Percentiles rank a stretch among this genome's conserved stretches.
phyloP scores from a whole-genome alignment of 768 basidiomycete genomes.

The Psilocybe sp. region DNA sequence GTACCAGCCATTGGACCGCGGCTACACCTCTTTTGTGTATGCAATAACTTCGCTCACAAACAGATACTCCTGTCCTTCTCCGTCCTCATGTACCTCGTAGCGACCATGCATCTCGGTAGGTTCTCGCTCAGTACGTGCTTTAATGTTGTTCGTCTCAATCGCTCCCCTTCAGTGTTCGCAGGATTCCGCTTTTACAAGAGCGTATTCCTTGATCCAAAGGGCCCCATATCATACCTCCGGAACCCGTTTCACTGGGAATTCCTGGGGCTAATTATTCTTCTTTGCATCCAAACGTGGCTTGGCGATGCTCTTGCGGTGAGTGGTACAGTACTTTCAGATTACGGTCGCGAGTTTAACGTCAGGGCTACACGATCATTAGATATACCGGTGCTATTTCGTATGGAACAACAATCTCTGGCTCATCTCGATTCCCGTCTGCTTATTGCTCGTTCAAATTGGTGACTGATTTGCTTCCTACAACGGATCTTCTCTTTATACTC shows the following conservation, averaged over 20 bases:
- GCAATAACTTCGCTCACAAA: neutral
- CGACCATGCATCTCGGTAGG: slow-evolving; percentile 22
- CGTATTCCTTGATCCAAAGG: slow-evolving; percentile 10
- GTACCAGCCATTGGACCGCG: too few relatives aligned
- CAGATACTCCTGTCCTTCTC: slow-evolving; percentile 21
- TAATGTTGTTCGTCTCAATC: neutral
- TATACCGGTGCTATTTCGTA: slow-evolving; percentile 27
- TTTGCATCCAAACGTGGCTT: slow-evolving; percentile 22
- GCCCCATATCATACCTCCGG: slow-evolving; percentile 13
- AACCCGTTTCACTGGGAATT: slow-evolving; percentile 16
- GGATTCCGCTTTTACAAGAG: slow-evolving; percentile 17
- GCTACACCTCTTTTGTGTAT: too few relatives aligned
- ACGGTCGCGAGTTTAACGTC: too few relatives aligned
- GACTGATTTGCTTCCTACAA: neutral
- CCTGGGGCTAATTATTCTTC: slow-evolving; percentile 13
- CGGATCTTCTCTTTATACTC: too few relatives aligned
- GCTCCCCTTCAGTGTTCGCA: neutral
- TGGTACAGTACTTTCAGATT: neutral
- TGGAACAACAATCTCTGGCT: slow-evolving; percentile 22
- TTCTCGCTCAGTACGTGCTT: neutral
- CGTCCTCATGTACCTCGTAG: slow-evolving; percentile 21
- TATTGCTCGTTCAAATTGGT: slow-evolving; percentile 21
- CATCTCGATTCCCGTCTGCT: slow-evolving; percentile 18
- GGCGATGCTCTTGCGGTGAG: slow-evolving; percentile 24
- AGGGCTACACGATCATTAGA: slow-evolving; percentile 8